phyloP scores from a whole-genome alignment of 129 eudicot genomes.

The Arctium minus region DNA sequence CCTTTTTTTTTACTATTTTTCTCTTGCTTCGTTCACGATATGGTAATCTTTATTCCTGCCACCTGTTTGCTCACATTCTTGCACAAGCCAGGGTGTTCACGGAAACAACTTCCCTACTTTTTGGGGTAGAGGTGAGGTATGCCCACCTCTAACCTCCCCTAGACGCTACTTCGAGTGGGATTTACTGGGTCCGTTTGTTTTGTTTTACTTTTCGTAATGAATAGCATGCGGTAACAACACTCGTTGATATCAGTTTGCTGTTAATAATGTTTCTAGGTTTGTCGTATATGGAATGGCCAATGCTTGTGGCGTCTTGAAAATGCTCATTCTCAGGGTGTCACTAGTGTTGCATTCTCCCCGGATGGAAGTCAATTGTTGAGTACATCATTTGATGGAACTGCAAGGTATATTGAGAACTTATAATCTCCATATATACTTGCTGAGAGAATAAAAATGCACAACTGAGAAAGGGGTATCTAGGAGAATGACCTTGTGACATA shows the following conservation, averaged over 20 bases:
- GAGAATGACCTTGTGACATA: too few relatives aligned
- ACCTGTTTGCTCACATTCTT: too few relatives aligned
- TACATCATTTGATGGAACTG: constrained; percentile 93
- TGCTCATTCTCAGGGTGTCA: constrained; percentile 94
- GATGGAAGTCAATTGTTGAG: constrained; percentile 94
- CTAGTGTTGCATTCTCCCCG: constrained; percentile 83
- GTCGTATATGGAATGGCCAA: constrained; percentile 96
- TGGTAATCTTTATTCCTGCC: too few relatives aligned
- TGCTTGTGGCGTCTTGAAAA: constrained; percentile 93
- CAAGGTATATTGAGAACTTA: constrained; percentile 58
- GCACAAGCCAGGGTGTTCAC: too few relatives aligned
- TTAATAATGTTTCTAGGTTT: constrained; percentile 48
- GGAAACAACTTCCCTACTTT: too few relatives aligned
- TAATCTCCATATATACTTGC: too few relatives aligned
- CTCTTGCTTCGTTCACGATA: too few relatives aligned
- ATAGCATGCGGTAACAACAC: background rate
- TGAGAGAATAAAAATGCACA: too few relatives aligned
- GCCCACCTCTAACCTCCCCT: too few relatives aligned
- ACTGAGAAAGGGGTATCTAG: too few relatives aligned
- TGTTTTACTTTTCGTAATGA: background rate
- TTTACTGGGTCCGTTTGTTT: background rate
- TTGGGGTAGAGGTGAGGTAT: too few relatives aligned
- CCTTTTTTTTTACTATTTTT: too few relatives aligned
- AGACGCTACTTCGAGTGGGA: background rate
- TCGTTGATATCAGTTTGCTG: background rate